Percentiles rank a stretch among this genome's conserved stretches.
Conservation (phyloP, 768 basidiomycete species). For the Sporobolomyces pararoseus region DNA sequence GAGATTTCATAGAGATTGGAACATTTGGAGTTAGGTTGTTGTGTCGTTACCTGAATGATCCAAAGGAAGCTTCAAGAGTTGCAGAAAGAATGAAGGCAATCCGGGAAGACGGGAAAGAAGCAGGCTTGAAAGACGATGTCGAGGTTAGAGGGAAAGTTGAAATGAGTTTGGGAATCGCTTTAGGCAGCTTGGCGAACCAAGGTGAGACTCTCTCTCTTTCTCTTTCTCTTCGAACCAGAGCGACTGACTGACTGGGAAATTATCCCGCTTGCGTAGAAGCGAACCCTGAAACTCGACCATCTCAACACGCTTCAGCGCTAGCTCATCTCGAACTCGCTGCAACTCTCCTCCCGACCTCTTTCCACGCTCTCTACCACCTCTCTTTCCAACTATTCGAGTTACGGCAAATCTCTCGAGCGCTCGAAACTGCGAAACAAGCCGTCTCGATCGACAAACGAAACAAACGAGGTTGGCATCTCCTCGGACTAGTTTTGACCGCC, state of each 20-base stretch:
- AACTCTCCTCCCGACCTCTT: slow-evolving; percentile 47
- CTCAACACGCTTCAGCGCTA: slow-evolving; percentile 59
- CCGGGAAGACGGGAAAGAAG: slow-evolving; percentile 4
- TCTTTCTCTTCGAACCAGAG: background rate
- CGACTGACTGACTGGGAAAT: background rate
- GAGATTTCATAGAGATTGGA: slow-evolving; percentile 70
- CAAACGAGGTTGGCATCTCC: slow-evolving; percentile 80
- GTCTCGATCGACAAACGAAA: slow-evolving; percentile 62
- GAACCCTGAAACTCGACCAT: slow-evolving; percentile 61
- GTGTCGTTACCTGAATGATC: slow-evolving; percentile 58
- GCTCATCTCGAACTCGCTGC: slow-evolving; percentile 52
- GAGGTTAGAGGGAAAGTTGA: slow-evolving; percentile 47
- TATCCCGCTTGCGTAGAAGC: slow-evolving; percentile 56
- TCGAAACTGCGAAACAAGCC: slow-evolving; percentile 64
- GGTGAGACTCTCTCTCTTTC: slow-evolving; percentile 53
- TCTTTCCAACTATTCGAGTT: slow-evolving; percentile 68
- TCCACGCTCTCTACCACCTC: slow-evolving; percentile 66
- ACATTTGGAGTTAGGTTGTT: slow-evolving; percentile 75
- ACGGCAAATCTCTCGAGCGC: slow-evolving; percentile 66
- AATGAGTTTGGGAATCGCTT: slow-evolving; percentile 60
- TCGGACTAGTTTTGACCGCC: slow-evolving; percentile 75
- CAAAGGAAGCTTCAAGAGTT: slow-evolving; percentile 61
- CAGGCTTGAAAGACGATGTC: slow-evolving; percentile 20
- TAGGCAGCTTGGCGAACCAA: slow-evolving; percentile 64
- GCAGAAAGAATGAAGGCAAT: slow-evolving; percentile 53